phyloP scores from a whole-genome alignment of 192 early-diverging fungal species.

The Coemansia sp. region DNA sequence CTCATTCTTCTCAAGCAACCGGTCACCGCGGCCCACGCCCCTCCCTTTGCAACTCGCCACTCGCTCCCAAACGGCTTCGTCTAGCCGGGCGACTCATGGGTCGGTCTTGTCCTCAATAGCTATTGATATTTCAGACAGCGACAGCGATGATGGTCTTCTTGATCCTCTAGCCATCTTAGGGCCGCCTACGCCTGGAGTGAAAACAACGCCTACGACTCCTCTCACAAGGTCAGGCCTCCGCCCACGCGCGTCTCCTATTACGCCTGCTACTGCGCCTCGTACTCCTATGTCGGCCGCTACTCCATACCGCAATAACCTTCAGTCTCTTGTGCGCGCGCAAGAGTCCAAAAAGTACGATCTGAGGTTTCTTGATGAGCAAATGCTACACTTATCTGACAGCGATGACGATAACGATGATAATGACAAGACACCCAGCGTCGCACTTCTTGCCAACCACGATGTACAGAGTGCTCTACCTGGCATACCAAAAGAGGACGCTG shows the following conservation, averaged over 20 bases:
- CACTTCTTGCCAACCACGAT: not conserved
- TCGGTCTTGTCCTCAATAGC: not conserved
- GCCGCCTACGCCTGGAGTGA: not conserved
- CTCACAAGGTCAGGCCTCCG: not conserved
- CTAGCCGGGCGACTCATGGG: not conserved
- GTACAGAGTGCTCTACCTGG: conserved; percentile 1
- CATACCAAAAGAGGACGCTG: conserved; percentile 11
- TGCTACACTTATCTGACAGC: conserved; percentile 8
- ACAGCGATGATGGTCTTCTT: conserved; percentile 37
- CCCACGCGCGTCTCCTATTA: not conserved
- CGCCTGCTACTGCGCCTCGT: not conserved
- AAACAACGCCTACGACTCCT: not conserved
- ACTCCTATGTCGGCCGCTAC: not conserved
- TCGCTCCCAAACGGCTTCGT: not conserved
- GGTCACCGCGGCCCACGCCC: not conserved
- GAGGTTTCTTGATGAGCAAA: conserved; percentile 32
- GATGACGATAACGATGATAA: conserved; percentile 11
- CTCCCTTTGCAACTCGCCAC: not conserved
- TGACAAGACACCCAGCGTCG: not conserved
- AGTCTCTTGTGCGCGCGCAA: conserved; percentile 36
- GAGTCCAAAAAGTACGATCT: conserved; percentile 29
- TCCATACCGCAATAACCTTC: conserved; percentile 38
- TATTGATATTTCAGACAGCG: conserved; percentile 12
- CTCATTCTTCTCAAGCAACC: not conserved
- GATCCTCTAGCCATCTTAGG: conserved; percentile 38